These are phyloP conservation scores for Botrytis medusae DNA, from an alignment of 2,329 filamentous ascomycete genomes.

Conservation along the genomic window DNA sequence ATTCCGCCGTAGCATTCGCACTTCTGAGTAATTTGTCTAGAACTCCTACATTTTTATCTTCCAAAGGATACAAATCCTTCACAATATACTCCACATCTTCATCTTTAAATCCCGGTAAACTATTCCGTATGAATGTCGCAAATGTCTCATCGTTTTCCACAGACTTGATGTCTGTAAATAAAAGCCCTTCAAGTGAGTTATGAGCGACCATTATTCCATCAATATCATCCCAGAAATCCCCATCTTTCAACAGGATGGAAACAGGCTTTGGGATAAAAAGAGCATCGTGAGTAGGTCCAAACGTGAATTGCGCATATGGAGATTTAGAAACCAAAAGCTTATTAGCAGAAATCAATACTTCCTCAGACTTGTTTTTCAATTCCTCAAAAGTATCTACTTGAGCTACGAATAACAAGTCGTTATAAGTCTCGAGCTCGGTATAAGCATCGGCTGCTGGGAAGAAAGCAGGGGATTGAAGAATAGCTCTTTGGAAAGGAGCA, in stretches of 20 bases:
- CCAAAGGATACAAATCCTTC: not conserved
- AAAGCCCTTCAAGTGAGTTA: not conserved
- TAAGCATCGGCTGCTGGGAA: not conserved
- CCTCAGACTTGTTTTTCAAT: not conserved
- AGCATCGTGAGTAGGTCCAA: not conserved
- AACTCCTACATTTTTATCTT: not conserved
- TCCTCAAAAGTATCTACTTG: not conserved
- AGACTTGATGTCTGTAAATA: not conserved
- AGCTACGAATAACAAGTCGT: not conserved
- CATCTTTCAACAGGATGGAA: not conserved
- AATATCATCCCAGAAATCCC: not conserved
- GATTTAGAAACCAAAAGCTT: not conserved
- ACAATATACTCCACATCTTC: not conserved
- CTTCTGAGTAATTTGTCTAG: not conserved
- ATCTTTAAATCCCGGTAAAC: not conserved
- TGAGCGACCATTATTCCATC: not conserved
- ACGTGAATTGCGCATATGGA: not conserved
- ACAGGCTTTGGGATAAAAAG: not conserved
- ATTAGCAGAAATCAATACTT: not conserved
- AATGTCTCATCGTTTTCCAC: not conserved
- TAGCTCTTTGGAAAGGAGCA: not conserved
- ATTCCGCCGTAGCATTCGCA: not conserved
- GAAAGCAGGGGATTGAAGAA: not conserved
- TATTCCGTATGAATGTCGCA: not conserved
- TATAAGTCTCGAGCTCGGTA: not conserved